phyloP scores from a whole-genome alignment of 768 basidiomycete genomes.

The Leccinum subgranulosum region DNA sequence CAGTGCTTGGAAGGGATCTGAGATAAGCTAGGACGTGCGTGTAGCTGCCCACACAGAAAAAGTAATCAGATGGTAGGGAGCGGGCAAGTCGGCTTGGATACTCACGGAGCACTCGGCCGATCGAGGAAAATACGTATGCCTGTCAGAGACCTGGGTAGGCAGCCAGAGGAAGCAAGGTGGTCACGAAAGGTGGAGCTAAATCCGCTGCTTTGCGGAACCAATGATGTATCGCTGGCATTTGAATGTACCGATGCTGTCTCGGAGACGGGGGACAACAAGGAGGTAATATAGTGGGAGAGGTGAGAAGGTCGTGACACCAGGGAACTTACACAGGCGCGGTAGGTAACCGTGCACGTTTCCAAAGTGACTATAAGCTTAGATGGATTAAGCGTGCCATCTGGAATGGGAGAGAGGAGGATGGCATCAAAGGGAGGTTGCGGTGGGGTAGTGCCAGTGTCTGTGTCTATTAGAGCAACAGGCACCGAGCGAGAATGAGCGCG shows the following conservation, averaged over 20 bases:
- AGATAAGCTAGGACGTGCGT: constrained; percentile 69
- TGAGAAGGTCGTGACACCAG: constrained; percentile 66
- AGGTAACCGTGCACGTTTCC: constrained; percentile 68
- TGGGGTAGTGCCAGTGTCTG: constrained; percentile 40
- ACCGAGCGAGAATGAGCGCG: constrained; percentile 42
- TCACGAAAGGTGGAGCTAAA: constrained; percentile 55
- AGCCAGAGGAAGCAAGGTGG: constrained; percentile 61
- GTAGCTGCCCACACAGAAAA: constrained; percentile 45
- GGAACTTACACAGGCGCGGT: constrained; percentile 65
- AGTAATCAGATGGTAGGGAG: constrained; percentile 1
- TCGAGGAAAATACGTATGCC: constrained; percentile 75
- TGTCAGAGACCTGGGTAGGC: constrained; percentile 43
- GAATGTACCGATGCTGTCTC: constrained; percentile 57
- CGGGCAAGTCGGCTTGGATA: constrained; percentile 9
- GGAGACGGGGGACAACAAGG: constrained; percentile 42
- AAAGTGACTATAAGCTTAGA: constrained; percentile 65
- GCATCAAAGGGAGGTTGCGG: constrained; percentile 59
- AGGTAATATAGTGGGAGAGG: constrained; percentile 55
- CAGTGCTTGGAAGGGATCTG: constrained; percentile 48
- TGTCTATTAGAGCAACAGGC: constrained; percentile 46
- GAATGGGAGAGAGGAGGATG: constrained; percentile 60
- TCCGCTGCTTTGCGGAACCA: constrained; percentile 20
- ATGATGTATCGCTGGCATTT: constrained; percentile 39
- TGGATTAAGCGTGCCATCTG: constrained; percentile 47
- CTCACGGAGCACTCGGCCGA: constrained; percentile 76